phyloP scores from a whole-genome alignment of 306 rosid species.

The Cucurbita argyrosperma region DNA sequence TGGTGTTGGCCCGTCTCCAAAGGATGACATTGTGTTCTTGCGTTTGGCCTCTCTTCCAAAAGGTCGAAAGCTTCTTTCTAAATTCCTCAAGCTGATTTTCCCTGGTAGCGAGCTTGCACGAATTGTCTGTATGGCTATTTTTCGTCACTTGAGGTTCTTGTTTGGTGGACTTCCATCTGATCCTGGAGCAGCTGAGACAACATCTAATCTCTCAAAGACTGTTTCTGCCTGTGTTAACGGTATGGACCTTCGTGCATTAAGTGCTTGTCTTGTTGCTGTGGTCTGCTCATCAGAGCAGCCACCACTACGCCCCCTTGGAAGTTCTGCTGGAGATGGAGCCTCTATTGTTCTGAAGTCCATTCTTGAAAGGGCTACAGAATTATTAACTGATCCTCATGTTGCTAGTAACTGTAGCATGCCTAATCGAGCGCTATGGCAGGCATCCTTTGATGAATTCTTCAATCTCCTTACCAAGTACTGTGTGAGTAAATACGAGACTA shows the following conservation, averaged over 20 bases:
- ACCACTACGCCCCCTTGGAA: constrained; percentile 91
- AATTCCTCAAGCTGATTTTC: constrained; percentile 52
- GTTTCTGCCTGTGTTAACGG: constrained; percentile 49
- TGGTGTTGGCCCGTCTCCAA: constrained; percentile 49
- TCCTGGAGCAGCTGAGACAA: constrained; percentile 53
- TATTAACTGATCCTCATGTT: constrained; percentile 65
- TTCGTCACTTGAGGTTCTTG: constrained; percentile 73
- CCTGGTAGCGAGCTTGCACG: constrained; percentile 79
- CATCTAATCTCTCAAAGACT: constrained; percentile 51
- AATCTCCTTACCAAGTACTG: constrained; percentile 74
- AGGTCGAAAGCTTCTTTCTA: constrained; percentile 73
- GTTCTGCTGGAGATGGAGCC: constrained; percentile 86
- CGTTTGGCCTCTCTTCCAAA: constrained; percentile 74
- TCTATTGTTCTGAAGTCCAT: constrained; percentile 61
- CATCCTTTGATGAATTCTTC: constrained; percentile 80
- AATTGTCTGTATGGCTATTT: constrained; percentile 88
- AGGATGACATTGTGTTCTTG: constrained; percentile 75
- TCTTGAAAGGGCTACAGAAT: constrained; percentile 86
- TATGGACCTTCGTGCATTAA: constrained; percentile 85
- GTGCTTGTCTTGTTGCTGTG: constrained; percentile 91
- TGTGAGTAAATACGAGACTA: constrained; percentile 57
- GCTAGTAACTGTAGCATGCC: constrained; percentile 51
- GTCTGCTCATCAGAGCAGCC: constrained; percentile 86
- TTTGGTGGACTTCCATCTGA: constrained; percentile 79
- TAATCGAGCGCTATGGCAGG: constrained; percentile 87